A percentile compares a stretch with the other conserved stretches of the same genome.
Conservation (phyloP, 2,329 filamentous ascomycete genomes). For the Hypoxylon sp. region DNA sequence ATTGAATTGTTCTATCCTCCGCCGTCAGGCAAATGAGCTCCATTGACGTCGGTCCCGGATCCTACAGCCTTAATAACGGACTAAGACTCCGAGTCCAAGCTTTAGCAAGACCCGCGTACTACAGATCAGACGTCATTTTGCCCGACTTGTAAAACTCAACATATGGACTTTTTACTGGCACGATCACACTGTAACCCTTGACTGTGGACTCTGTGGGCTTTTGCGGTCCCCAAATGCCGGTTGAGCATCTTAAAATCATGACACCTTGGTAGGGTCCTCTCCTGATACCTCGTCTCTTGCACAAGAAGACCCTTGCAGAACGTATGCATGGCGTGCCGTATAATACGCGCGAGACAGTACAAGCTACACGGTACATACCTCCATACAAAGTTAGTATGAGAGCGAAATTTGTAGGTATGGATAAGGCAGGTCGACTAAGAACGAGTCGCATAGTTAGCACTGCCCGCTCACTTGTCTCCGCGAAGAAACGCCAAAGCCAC, state of each 20-base stretch:
- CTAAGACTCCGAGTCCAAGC: conserved; percentile 19
- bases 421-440: conserved; percentile 43
- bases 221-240: conserved; percentile 32
- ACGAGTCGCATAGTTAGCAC: conserved; percentile 41
- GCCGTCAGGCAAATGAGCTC: conserved; percentile 14
- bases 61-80: conserved; percentile 24
- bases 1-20: conserved; percentile 20
- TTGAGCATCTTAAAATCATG: conserved; percentile 34
- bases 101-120: conserved; percentile 13
- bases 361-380: conserved; percentile 22
- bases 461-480: conserved; percentile 40
- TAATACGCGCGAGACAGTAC: conserved; percentile 38
- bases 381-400: not conserved
- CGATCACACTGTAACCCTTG: conserved; percentile 39
- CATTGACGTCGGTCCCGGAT: conserved; percentile 32
- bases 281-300: conserved; percentile 24
- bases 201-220: conserved; percentile 20
- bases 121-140: conserved; percentile 36
- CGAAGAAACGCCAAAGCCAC: conserved; percentile 44
- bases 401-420: conserved; percentile 31
- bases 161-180: conserved; percentile 27
- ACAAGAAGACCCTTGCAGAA: conserved; percentile 43
- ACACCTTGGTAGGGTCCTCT: conserved; percentile 27
- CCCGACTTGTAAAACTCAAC: conserved; percentile 19
- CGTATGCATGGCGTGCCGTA: conserved; percentile 37